phyloP scores from a whole-genome alignment of 495 filamentous ascomycete genomes.

The Hypoxylon rickii region DNA sequence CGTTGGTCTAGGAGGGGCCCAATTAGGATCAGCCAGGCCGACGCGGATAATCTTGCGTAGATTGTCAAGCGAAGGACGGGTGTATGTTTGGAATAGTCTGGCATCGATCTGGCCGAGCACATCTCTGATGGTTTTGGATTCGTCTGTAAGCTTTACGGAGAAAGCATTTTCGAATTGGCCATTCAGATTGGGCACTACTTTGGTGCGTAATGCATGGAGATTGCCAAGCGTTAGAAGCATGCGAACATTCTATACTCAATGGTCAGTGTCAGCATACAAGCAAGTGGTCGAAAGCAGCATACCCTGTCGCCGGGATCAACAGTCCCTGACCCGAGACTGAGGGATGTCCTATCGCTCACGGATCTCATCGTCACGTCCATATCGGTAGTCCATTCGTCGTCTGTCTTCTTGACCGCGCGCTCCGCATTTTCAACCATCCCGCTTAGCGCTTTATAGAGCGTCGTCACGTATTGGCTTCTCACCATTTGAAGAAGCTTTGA shows the following conservation, averaged over 20 bases:
- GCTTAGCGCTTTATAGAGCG: constrained; percentile 87
- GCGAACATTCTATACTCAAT: constrained; percentile 72
- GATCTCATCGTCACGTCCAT: constrained; percentile 35
- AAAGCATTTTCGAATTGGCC: constrained; percentile 87
- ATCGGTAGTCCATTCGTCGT: constrained; percentile 63
- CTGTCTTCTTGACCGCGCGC: constrained; percentile 61
- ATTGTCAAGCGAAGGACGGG: constrained; percentile 66
- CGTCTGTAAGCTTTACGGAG: constrained; percentile 87
- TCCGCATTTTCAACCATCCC: constrained; percentile 97
- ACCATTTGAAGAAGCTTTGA: constrained; percentile 85
- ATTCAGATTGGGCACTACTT: constrained; percentile 80
- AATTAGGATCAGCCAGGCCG: constrained; percentile 72
- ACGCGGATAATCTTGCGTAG: constrained; percentile 67
- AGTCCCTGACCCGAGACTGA: constrained; percentile 52
- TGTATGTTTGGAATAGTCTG: constrained; percentile 89
- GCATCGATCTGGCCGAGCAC: constrained; percentile 87
- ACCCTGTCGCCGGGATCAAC: constrained; percentile 73
- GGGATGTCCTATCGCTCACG: constrained; percentile 28
- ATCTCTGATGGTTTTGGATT: constrained; percentile 85
- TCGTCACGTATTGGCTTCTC: constrained; percentile 82
- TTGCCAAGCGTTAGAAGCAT: constrained; percentile 93
- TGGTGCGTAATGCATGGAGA: constrained; percentile 74
- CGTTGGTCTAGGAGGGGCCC: constrained; percentile 68
- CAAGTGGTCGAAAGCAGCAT: constrained; percentile 40
- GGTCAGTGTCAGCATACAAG: constrained; percentile 24